phyloP scores from a whole-genome alignment of 2,329 filamentous ascomycete genomes.

The Fusarium ramigenum region DNA sequence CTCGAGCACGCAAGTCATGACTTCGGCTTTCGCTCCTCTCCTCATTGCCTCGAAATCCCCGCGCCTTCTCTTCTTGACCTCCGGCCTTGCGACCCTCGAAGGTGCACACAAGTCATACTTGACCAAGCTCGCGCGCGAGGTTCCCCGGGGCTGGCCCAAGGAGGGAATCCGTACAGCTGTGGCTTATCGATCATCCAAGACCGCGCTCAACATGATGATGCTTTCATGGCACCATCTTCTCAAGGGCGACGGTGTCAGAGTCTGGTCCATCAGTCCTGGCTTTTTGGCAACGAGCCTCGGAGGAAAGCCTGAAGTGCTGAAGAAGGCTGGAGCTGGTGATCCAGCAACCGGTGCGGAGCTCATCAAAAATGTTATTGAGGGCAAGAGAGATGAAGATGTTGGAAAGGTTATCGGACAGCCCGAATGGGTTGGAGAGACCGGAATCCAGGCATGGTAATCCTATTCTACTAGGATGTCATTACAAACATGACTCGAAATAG shows the following conservation, averaged over 20 bases:
- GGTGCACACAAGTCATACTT: conserved; percentile 44
- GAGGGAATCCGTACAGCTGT: conserved; percentile 53
- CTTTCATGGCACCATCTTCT: conserved; percentile 57
- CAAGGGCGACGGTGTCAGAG: conserved; percentile 60
- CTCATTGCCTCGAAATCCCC: conserved; percentile 54
- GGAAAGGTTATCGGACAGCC: conserved; percentile 49
- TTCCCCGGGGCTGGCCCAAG: conserved; percentile 59
- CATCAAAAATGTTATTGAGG: conserved; percentile 53
- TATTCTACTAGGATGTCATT: not conserved
- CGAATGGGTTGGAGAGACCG: conserved; percentile 36
- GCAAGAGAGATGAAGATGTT: conserved; percentile 52
- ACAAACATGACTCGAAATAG: not conserved
- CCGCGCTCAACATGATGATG: conserved; percentile 45
- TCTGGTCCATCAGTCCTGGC: conserved; percentile 59
- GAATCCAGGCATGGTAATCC: conserved; percentile 47
- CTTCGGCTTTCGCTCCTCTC: conserved; percentile 53
- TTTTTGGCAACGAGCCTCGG: conserved; percentile 58
- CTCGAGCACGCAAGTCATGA: conserved; percentile 55
- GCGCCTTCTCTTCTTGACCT: conserved; percentile 60
- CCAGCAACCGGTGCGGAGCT: conserved; percentile 50
- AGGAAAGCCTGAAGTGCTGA: conserved; percentile 43
- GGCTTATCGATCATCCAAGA: conserved; percentile 41
- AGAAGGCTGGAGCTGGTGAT: conserved; percentile 49
- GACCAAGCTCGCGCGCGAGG: conserved; percentile 34
- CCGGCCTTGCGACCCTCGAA: conserved; percentile 52